phyloP scores from a whole-genome alignment of 805 yeast species.

The Pichia gijzeniarum region DNA sequence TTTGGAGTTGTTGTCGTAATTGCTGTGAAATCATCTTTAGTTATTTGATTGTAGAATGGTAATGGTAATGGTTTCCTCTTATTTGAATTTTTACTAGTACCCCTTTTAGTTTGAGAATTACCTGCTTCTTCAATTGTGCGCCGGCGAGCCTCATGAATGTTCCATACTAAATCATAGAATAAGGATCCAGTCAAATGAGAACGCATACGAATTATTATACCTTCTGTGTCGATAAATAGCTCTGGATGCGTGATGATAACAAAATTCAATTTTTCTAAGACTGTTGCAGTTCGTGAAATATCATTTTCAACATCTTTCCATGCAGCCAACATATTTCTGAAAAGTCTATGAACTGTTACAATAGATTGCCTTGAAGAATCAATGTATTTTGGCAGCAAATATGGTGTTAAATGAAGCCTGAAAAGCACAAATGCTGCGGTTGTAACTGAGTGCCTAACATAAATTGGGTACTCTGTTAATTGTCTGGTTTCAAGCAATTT shows the following conservation, averaged over 20 bases:
- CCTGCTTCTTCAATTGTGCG: conserved; percentile 42
- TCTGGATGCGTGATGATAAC: conserved; percentile 86
- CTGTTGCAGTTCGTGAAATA: conserved; percentile 85
- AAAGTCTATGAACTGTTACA: conserved; percentile 85
- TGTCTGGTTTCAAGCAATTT: conserved; percentile 60
- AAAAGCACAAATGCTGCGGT: conserved; percentile 74
- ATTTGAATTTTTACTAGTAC: conserved; percentile 10
- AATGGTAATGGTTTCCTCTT: conserved; percentile 51
- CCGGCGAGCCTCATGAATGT: conserved; percentile 89
- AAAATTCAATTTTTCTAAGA: conserved; percentile 79
- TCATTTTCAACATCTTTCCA: conserved; percentile 91
- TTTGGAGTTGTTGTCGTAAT: conserved; percentile 83
- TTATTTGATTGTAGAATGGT: conserved; percentile 87
- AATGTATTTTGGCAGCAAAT: conserved; percentile 63
- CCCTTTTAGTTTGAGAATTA: conserved; percentile 11
- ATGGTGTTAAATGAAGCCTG: conserved; percentile 73
- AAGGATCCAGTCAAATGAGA: conserved; percentile 87
- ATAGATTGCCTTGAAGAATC: conserved; percentile 90
- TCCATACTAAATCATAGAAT: conserved; percentile 89
- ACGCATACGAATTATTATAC: conserved; percentile 80
- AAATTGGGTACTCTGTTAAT: conserved; percentile 79
- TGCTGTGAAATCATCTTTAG: conserved; percentile 81
- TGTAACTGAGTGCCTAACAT: conserved; percentile 79
- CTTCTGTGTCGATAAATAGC: conserved; percentile 51
- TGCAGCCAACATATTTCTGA: conserved; percentile 80